Percentiles rank a stretch among this genome's conserved stretches.
Evolutionary conservation across 169 alveolate genomes (phyloP).

Genomic region (Eimeria zaria): DNA sequence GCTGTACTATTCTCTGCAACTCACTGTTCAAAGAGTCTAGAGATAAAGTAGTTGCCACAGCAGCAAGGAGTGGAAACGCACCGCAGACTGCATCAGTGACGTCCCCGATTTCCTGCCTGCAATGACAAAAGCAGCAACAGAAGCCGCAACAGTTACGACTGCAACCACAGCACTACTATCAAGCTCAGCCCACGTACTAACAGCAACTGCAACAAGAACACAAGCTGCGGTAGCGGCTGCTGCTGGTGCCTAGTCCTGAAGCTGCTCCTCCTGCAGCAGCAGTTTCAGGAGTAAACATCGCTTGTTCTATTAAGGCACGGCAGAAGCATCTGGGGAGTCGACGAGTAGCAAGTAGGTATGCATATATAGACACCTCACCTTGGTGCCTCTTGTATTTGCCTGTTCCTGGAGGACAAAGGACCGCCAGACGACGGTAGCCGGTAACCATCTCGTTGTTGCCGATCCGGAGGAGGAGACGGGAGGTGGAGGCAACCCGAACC

Average conservation of each 20-base stretch:
- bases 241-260: neutral
- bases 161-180: neutral
- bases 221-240: neutral
- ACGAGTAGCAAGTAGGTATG: neutral
- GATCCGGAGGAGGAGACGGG: neutral
- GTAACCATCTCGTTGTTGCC: neutral
- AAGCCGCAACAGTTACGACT: neutral
- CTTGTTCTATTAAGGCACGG: neutral
- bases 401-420: neutral
- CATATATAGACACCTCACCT: neutral
- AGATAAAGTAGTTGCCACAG: neutral
- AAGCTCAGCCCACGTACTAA: neutral
- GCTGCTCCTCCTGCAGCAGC: neutral
- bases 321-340: neutral
- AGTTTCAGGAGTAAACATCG: neutral
- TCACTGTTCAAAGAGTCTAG: neutral
- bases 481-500: neutral
- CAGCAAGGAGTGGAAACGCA: slow-evolving; percentile 1
- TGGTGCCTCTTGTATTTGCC: neutral
- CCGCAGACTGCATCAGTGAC: neutral
- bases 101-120: neutral
- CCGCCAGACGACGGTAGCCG: neutral
- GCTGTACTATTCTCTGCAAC: neutral
- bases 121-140: slow-evolving; percentile 23
- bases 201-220: slow-evolving; percentile 1